Conservation (phyloP, 441 rosid species). For the Syzygium malaccense region DNA sequence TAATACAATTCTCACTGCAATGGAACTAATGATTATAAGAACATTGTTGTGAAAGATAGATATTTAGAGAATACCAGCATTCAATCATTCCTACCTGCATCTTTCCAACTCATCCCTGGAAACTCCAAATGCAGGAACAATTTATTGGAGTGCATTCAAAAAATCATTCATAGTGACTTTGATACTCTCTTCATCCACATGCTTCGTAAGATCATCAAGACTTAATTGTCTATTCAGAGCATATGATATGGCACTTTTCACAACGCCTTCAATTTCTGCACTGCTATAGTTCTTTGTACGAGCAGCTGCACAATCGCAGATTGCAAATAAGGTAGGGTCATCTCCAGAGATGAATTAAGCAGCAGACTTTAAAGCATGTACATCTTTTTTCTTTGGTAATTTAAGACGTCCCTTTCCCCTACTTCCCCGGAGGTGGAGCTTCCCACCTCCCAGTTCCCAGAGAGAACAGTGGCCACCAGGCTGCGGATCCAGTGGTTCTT, state of each 20-base stretch:
- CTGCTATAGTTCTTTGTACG: slow-evolving; percentile 96
- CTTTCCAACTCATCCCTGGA: slow-evolving; percentile 94
- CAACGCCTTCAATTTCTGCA: slow-evolving; percentile 98
- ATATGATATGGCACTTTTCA: slow-evolving; percentile 93
- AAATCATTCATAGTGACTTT: slow-evolving; percentile 92
- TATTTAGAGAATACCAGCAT: background rate
- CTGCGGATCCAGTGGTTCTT: background rate
- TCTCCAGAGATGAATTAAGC: background rate
- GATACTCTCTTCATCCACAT: slow-evolving; percentile 88
- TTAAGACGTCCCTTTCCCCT: background rate
- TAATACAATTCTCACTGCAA: background rate
- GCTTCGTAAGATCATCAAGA: slow-evolving; percentile 94
- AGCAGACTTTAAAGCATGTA: background rate
- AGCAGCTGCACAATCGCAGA: slow-evolving; percentile 52
- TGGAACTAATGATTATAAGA: background rate
- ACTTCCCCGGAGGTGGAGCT: no score
- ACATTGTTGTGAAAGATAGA: background rate
- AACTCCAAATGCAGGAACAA: slow-evolving; percentile 92
- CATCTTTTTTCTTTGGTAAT: background rate
- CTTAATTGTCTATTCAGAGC: slow-evolving; percentile 90
- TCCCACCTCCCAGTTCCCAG: background rate
- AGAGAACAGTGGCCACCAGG: background rate
- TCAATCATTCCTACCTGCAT: background rate
- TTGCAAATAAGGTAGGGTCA: background rate
- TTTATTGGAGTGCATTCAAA: slow-evolving; percentile 64